Base-by-base conservation (phyloP, 1,284 basidiomycete genomes). In the Pisolithus thermaeus region DNA sequence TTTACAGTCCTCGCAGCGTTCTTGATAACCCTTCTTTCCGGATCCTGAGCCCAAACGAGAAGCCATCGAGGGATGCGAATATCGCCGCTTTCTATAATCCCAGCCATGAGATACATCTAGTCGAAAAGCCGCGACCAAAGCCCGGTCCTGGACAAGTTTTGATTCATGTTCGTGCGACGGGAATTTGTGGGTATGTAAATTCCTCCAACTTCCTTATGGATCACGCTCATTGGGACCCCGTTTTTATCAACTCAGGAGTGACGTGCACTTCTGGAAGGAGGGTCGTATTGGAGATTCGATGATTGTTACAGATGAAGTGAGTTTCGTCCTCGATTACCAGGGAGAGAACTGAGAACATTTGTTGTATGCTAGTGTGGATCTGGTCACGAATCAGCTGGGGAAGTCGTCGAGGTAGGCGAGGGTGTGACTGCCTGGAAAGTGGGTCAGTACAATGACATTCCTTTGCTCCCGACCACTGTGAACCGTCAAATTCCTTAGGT, bases 231-330 rank as follows among this genome's bases (percentile, higher is more conserved):
- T 1, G 18, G 23, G 42, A 32, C 11, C 20, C 2, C 27, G 16
- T 30, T 38, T 44, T 25, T 28, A 27, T 7, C 11, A 42, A 43
- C n/a, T 52, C 53, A 79, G 77, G 69, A 78, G 78, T 49, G 81
- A 83, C 54, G 78, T 83, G 56, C 81, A 83, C 61, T 84, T 83
- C 62, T 83, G 81, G 81, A 73, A 81, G 56, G 80, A 84, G 62
- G 81, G 81, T 3, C 68, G 77, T 30, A 75, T 84, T 49, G 81
- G 81, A 18, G 79, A 81, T 57, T 79, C 80, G 1, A 84, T 84
- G 82, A 69, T 83, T 27, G 82, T 84, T 32, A 78, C 75, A 25
- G 81, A 83, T 53, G 80, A 82, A 67, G 79, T 79, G 54, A 51
- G 56, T 43, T 50, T 25, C 7, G 23, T 42, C 22, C 14, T 28